Evolutionary conservation across 176 grass and related monocot genomes (phyloP).

Genomic region (Carex scoparia): DNA sequence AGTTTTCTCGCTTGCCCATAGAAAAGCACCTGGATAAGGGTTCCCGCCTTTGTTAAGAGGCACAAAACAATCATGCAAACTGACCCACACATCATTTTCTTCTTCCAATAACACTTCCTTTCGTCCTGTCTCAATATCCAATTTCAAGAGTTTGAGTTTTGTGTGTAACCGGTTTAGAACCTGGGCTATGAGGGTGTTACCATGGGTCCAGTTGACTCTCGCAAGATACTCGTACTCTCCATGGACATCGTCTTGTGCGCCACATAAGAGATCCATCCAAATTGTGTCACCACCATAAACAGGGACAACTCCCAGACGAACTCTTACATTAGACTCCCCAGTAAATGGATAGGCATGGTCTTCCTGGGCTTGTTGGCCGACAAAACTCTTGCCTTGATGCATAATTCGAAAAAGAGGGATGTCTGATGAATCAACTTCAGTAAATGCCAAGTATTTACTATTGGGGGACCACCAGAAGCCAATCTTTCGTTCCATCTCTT

Average conservation of each 20-base stretch:
- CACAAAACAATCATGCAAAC: slow-evolving; percentile 92
- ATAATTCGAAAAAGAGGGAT: slow-evolving; percentile 97
- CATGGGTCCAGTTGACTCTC: slow-evolving; percentile 89
- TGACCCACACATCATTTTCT: slow-evolving; percentile 72
- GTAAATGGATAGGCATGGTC: slow-evolving; percentile 96
- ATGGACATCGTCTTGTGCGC: slow-evolving; percentile 34
- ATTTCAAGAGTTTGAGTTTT: slow-evolving; percentile 87
- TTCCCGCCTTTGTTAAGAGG: slow-evolving; percentile 71
- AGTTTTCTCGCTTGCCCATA: slow-evolving; percentile 97
- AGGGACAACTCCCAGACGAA: slow-evolving; percentile 76
- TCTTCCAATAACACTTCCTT: slow-evolving; percentile 73
- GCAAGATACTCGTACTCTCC: slow-evolving; percentile 89
- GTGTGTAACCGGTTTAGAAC: slow-evolving; percentile 83
- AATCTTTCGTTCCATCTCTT: slow-evolving; percentile 99
- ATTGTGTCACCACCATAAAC: slow-evolving; percentile 60
- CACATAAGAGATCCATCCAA: slow-evolving; percentile 97
- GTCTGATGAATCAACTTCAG: slow-evolving; percentile 85
- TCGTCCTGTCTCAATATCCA: slow-evolving; percentile 62
- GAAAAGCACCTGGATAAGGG: slow-evolving; percentile 62
- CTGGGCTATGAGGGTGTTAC: slow-evolving; percentile 77
- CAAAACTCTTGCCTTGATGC: slow-evolving; percentile 92
- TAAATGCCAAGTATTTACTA: slow-evolving; percentile 80
- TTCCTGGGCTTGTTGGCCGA: slow-evolving; percentile 83
- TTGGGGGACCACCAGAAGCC: slow-evolving; percentile 99
- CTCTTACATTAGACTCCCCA: slow-evolving; percentile 85